Percentiles rank a stretch among this genome's conserved stretches.
Conservation (phyloP, 83 land plant species). For the Picea abies region DNA sequence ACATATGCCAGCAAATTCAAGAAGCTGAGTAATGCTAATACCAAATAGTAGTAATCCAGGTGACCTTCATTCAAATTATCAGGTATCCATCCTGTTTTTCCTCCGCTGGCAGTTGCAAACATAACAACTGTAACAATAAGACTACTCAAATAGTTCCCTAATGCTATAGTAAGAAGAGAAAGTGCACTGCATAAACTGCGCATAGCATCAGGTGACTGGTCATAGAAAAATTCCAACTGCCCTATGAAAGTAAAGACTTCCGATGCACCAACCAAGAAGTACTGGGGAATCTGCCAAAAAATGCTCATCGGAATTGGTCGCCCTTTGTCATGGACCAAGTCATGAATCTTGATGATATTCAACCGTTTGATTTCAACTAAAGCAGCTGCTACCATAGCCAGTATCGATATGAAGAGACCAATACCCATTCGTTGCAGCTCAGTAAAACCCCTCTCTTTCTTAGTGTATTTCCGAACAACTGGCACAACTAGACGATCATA, state of each 20-base stretch:
- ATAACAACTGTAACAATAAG: constrained; percentile 64
- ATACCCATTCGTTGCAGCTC: constrained; percentile 53
- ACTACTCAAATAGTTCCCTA: constrained; percentile 63
- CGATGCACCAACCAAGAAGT: constrained; percentile 46
- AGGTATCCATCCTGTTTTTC: constrained; percentile 61
- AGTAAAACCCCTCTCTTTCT: constrained; percentile 52
- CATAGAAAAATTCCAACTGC: constrained; percentile 75
- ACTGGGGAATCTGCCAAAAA: constrained; percentile 80
- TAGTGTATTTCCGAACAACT: constrained; percentile 42
- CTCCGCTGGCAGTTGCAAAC: constrained; percentile 37
- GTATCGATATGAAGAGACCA: constrained; percentile 48
- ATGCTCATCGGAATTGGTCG: constrained; percentile 44
- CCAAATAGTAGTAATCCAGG: constrained; percentile 67
- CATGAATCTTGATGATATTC: constrained; percentile 31
- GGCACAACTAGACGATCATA: constrained; percentile 44
- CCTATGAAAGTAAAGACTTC: constrained; percentile 62
- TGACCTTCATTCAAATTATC: constrained; percentile 66
- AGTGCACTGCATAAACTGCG: constrained; percentile 61
- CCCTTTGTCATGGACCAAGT: constrained; percentile 25
- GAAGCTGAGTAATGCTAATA: constrained; percentile 42
- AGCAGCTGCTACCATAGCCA: constrained; percentile 62
- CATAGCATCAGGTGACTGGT: constrained; percentile 76
- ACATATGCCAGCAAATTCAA: constrained; percentile 27
- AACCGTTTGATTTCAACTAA: constrained; percentile 55
- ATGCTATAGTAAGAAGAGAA: constrained; percentile 38